These are phyloP conservation scores for Rasamsonia emersonii DNA, from an alignment of 2,329 filamentous ascomycete species.

Conservation along the genomic window DNA sequence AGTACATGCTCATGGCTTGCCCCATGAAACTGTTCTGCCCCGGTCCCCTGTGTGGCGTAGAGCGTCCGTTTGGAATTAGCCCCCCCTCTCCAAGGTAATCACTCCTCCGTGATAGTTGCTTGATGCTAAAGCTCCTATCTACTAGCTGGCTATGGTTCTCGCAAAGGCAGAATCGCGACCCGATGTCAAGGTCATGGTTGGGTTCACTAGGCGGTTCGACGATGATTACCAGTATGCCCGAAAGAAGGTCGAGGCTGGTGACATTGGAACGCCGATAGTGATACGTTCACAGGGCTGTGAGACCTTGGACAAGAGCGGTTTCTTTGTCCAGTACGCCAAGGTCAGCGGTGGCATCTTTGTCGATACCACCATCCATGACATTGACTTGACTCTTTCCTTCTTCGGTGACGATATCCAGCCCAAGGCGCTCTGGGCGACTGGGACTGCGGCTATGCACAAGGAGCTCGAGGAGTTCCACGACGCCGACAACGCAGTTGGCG, in stretches of 20 bases:
- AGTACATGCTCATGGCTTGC: no score
- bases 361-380: constrained; percentile 37
- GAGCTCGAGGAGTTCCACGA: constrained; percentile 32
- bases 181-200: no score
- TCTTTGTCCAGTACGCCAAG: constrained; percentile 35
- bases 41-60: no score
- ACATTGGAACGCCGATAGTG: constrained; percentile 33
- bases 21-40: no score
- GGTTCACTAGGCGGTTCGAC: constrained; percentile 40
- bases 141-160: no score
- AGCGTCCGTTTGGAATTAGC: no score
- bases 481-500: constrained; percentile 37
- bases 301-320: constrained; percentile 28
- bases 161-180: no score
- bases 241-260: constrained; percentile 25
- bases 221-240: constrained; percentile 32
- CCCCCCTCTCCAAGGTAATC: no score
- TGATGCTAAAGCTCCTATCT: no score
- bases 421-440: constrained; percentile 30
- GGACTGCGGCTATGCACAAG: constrained; percentile 26
- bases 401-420: constrained; percentile 28
- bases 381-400: constrained; percentile 37
- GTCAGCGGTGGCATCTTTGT: constrained; percentile 38
- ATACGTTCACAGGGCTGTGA: constrained; percentile 38
- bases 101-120: no score